Evolutionary conservation across 768 basidiomycete species (phyloP).

Genomic region (Hortiboletus flavorubellus): DNA sequence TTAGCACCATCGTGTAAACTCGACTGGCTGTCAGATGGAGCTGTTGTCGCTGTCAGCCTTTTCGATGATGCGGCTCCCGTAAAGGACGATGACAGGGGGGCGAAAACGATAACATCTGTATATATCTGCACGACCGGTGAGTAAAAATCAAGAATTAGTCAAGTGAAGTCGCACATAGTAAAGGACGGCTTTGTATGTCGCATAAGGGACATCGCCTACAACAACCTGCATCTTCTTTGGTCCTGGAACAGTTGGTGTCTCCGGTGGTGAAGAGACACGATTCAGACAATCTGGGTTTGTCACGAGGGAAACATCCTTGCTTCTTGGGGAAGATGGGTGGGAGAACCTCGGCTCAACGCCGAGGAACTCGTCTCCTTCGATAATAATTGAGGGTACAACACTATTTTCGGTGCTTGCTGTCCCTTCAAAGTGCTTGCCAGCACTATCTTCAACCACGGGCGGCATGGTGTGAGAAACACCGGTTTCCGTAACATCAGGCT

Average conservation of each 20-base stretch:
- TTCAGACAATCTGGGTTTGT: slow-evolving; percentile 8
- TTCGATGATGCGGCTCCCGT: slow-evolving; percentile 21
- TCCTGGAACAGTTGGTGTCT: slow-evolving; percentile 30
- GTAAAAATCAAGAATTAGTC: neutral
- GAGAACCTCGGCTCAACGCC: slow-evolving; percentile 34
- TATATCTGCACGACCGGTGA: slow-evolving; percentile 54
- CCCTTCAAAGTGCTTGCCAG: slow-evolving; percentile 1
- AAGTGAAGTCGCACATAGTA: slow-evolving; percentile 61
- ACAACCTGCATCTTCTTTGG: slow-evolving; percentile 53
- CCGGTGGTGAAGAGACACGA: neutral
- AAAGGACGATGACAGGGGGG: slow-evolving; percentile 77
- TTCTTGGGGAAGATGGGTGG: slow-evolving; percentile 41
- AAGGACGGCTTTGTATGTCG: slow-evolving; percentile 62
- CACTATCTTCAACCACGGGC: slow-evolving; percentile 5
- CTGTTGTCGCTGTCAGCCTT: slow-evolving; percentile 5
- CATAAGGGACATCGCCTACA: slow-evolving; percentile 56
- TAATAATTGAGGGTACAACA: neutral
- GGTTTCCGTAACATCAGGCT: slow-evolving; percentile 19
- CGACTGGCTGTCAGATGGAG: slow-evolving; percentile 36
- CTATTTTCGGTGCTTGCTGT: neutral
- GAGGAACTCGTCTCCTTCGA: slow-evolving; percentile 18
- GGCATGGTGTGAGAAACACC: neutral
- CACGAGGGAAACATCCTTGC: slow-evolving; percentile 19
- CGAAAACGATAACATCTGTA: slow-evolving; percentile 80
- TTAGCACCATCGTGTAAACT: slow-evolving; percentile 27